These are phyloP conservation scores for Croton setiger DNA, from an alignment of 441 rosid genomes.

Conservation along the genomic window DNA sequence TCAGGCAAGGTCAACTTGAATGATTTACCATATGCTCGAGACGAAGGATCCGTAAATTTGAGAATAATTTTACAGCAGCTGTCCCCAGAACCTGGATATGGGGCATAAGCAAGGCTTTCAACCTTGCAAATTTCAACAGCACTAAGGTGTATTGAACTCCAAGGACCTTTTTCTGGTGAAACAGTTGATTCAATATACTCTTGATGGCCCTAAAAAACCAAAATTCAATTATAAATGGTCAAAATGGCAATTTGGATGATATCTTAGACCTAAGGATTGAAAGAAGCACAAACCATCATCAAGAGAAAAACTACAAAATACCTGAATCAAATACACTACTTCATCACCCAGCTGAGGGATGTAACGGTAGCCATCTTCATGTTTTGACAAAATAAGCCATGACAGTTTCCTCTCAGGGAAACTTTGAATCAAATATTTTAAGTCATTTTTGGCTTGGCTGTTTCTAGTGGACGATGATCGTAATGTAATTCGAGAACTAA, in stretches of 20 bases:
- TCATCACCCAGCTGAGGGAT: constrained; percentile 94
- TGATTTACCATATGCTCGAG: constrained; percentile 40
- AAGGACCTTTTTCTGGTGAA: constrained; percentile 59
- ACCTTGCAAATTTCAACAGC: constrained; percentile 84
- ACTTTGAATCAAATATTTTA: constrained; percentile 34
- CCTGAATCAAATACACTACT: constrained; percentile 91
- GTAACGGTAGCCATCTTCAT: constrained; percentile 84
- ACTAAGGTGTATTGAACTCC: constrained; percentile 49
- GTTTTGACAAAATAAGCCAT: constrained; percentile 77
- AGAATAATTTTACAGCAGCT: constrained; percentile 95
- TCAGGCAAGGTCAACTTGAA: constrained; percentile 81
- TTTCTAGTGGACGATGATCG: constrained; percentile 70
- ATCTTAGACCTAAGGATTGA: background rate
- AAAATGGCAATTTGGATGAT: constrained; percentile 9
- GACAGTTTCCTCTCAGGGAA: constrained; percentile 59
- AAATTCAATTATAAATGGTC: constrained; percentile 15
- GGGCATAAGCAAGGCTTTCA: constrained; percentile 68
- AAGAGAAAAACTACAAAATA: constrained; percentile 18
- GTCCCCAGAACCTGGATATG: constrained; percentile 87
- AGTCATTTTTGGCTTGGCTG: constrained; percentile 50
- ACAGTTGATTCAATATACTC: constrained; percentile 50
- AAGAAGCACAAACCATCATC: constrained; percentile 11
- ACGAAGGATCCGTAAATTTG: constrained; percentile 57
- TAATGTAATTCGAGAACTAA: constrained; percentile 50
- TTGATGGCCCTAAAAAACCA: constrained; percentile 75